Evolutionary conservation across 768 basidiomycete genomes (phyloP), one percentile per base, ranked within the genome.

Genomic region (Lanmaoa rubissima): DNA sequence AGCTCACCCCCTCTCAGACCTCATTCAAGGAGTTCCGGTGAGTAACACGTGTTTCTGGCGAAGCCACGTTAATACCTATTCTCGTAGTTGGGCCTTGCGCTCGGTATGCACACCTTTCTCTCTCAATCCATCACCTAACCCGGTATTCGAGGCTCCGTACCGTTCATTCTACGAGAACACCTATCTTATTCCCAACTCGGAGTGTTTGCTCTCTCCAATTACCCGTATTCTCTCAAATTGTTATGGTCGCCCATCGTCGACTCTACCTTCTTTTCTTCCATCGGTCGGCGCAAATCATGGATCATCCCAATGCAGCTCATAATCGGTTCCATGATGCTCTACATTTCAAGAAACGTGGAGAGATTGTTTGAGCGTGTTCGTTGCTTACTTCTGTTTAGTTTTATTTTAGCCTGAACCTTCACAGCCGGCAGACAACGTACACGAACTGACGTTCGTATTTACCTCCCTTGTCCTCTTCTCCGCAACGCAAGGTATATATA

Each of bases 201-300:
- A 60, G 84, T 94, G 10, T 98, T 99, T 75, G 90, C 94, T 41
- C 79, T 99, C 28, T 88, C 92, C 47, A 89, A 87, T 66, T 96
- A 95, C 74, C 94, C 94, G 5, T 99, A 98, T 76, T 97, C 94
- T 21, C 84, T 99, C 66, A 99, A 99, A 75, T 74, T 99, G 58
- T 73, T 98, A 61, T 98, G 96, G 95, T 96, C 94, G 8, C 97
- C 97, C 50, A 88, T 99, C 59, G 93, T 99, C 53, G 97, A 99
- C 68, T 91, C 96, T 2, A 77, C 89, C 61, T 99, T 89, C 72
- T 78, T 88, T 65, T 75, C 84, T 38, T 87, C 84, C 41, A 62
- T 95, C 59, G 97, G 97, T n/a, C 87, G 97, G 48, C 81, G 97
- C 61, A 99, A 98, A 73, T 94, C 92, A 59, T 99, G 97, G 97